phyloP scores from a whole-genome alignment of 106 monocot species.

The Phalaenopsis equestris region DNA sequence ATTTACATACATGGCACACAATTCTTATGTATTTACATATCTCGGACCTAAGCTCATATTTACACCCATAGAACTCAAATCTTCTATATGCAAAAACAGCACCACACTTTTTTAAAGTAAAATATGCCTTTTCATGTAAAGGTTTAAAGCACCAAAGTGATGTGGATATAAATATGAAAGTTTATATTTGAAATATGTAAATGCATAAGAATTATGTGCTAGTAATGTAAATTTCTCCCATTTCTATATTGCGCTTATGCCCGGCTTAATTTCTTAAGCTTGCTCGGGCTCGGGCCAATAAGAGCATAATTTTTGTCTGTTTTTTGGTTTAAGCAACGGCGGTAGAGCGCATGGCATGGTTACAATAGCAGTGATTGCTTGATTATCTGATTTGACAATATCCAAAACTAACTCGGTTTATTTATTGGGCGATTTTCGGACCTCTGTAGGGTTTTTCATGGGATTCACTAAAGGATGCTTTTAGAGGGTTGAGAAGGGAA shows the following conservation, averaged over 20 bases:
- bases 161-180: too few species aligned
- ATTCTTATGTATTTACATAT: too few species aligned
- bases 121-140: too few species aligned
- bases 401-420: neutral
- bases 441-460: constrained; percentile 2
- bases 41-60: too few species aligned
- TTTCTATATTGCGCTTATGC: neutral
- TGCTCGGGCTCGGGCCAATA: neutral
- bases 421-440: neutral
- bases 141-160: too few species aligned
- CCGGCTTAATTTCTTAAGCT: neutral
- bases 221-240: too few species aligned
- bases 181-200: too few species aligned
- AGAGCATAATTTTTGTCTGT: neutral
- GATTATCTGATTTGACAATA: neutral
- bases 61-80: too few species aligned
- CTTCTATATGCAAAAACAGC: too few species aligned
- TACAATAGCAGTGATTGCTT: neutral
- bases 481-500: neutral
- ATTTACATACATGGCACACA: too few species aligned
- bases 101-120: too few species aligned
- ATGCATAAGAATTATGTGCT: neutral
- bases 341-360: neutral
- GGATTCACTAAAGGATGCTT: constrained; percentile 11
- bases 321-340: too few species aligned